Conservation (phyloP, 352 stramenopile species). For the Phytophthora tentaculata region DNA sequence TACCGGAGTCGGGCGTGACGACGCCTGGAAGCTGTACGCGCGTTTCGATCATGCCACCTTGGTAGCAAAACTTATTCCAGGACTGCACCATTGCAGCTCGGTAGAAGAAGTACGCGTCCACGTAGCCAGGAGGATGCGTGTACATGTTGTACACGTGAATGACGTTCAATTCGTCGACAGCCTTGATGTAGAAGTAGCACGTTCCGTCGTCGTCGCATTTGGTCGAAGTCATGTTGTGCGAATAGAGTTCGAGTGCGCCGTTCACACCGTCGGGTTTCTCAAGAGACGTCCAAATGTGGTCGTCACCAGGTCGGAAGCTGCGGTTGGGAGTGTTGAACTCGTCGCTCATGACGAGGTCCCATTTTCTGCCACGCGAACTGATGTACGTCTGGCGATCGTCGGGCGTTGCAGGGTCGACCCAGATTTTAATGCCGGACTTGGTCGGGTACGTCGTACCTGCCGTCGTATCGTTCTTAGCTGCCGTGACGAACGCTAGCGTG, state of each 20-base stretch:
- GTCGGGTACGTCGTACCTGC: conserved; percentile 34
- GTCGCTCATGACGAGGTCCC: conserved; percentile 92
- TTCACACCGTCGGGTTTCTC: conserved; percentile 94
- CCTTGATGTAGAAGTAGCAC: conserved; percentile 59
- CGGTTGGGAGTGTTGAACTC: conserved; percentile 93
- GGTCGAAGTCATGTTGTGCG: conserved; percentile 74
- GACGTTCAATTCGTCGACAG: conserved; percentile 40
- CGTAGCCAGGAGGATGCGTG: conserved; percentile 51
- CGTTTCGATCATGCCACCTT: conserved; percentile 93
- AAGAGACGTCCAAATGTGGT: conserved; percentile 95
- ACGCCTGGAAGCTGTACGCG: conserved; percentile 86
- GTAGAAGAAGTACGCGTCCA: conserved; percentile 57
- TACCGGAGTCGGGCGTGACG: conserved; percentile 51
- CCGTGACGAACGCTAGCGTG: conserved; percentile 6
- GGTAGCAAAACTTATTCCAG: conserved; percentile 97
- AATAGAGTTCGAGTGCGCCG: conserved; percentile 92
- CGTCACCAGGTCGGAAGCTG: conserved; percentile 89
- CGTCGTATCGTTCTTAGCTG: conserved; percentile 15
- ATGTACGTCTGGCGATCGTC: conserved; percentile 41
- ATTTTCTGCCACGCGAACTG: conserved; percentile 49
- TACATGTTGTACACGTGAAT: conserved; percentile 69
- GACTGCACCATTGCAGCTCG: conserved; percentile 89
- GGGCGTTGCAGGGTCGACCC: conserved; percentile 70
- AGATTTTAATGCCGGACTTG: conserved; percentile 45
- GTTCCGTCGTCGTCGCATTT: conserved; percentile 52